Base-by-base conservation (phyloP, 768 basidiomycete genomes). In the Tylopilus felleus region DNA sequence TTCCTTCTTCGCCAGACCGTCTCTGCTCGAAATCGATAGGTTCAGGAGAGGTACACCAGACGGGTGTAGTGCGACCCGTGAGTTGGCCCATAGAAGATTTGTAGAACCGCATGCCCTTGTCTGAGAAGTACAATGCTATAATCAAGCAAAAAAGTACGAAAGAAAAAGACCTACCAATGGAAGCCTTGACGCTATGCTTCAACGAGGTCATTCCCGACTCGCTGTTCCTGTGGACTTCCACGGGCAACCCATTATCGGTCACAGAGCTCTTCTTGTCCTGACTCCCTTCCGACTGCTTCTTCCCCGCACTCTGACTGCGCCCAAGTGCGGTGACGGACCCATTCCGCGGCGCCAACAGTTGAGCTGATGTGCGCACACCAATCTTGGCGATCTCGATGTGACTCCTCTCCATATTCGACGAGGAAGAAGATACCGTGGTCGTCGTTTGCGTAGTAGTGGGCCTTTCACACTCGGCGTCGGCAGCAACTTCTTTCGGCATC, bases 171-270 rank as follows among this genome's bases (percentile, higher is more conserved):
- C 33, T 60, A 88, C 90, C 88, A 56, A 92, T 83, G 1, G 90
- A 92, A 55, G 79, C 75, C 67, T 80, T 87, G 59, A 92, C 76
- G 54, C 81, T 83, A 59, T 90, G 88, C 68, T 79, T 88, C 58
- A 90, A 73, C 28, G 77, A 74, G 47, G 62, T 71, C 29, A 81
- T 65, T 12, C 74, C 76, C 8, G 76, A 75, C 55, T 77, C 78
- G 44, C 38, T 53, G 25, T 58, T 57, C 50, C 69, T 59, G 36
- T 31, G 50, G 12, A 56, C 46, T 25, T 72, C 69, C 22, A 54
- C 23, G 3, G 69, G 70, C n/a, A 70, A 51, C 5, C 61, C 66
- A 41, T 45, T 58, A 31, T 70, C 64, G 31, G 56, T 57, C 31
- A 65, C 47, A 16, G 53, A 23, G 4, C 59, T 55, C 5, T 23